A percentile compares a stretch with the other conserved stretches of the same genome.
Evolutionary conservation across 1,284 basidiomycete genomes (phyloP).

Genomic region (Stereum hirsutum): DNA sequence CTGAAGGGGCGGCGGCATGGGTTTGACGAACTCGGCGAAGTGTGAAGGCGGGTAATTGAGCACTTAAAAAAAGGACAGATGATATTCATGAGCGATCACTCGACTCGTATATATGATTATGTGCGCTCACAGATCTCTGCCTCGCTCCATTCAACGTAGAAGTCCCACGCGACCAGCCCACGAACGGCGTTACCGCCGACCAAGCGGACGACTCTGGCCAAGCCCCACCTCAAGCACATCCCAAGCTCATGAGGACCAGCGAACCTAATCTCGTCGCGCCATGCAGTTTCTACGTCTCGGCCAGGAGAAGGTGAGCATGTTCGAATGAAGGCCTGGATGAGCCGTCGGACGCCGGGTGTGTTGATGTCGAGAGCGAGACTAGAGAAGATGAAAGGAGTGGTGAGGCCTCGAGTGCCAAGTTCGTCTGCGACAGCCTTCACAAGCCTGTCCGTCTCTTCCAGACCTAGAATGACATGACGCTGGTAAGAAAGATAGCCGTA

Average conservation of each 20-base stretch:
- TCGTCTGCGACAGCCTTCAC: slow-evolving; percentile 66
- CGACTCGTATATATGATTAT: slow-evolving; percentile 15
- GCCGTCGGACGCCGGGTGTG: slow-evolving; percentile 55
- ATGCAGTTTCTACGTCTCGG: slow-evolving; percentile 43
- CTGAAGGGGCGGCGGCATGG: slow-evolving; percentile 44
- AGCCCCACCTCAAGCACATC: slow-evolving; percentile 81
- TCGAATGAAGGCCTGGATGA: slow-evolving; percentile 69
- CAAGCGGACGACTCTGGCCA: slow-evolving; percentile 62
- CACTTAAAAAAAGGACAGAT: slow-evolving; percentile 26
- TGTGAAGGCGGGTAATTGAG: slow-evolving; percentile 59
- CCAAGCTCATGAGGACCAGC: slow-evolving; percentile 80
- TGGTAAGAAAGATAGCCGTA: slow-evolving; percentile 70
- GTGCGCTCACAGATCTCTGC: slow-evolving; percentile 60
- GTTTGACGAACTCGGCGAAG: slow-evolving; percentile 51
- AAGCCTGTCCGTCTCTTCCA: slow-evolving; percentile 65
- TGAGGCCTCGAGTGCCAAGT: slow-evolving; percentile 66
- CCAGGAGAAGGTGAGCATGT: slow-evolving; percentile 36
- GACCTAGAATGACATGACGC: slow-evolving; percentile 64
- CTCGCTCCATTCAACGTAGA: slow-evolving; percentile 69
- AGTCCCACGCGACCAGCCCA: slow-evolving; percentile 71
- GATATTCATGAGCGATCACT: slow-evolving; percentile 12
- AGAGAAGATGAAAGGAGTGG: slow-evolving; percentile 85
- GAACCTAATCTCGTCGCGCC: slow-evolving; percentile 73
- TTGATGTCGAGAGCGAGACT: slow-evolving; percentile 79
- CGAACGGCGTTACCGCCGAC: slow-evolving; percentile 58